Percentiles rank a stretch among this genome's conserved stretches.
Evolutionary conservation across 352 stramenopile genomes (phyloP).

Genomic region (Globisporangium nunn): DNA sequence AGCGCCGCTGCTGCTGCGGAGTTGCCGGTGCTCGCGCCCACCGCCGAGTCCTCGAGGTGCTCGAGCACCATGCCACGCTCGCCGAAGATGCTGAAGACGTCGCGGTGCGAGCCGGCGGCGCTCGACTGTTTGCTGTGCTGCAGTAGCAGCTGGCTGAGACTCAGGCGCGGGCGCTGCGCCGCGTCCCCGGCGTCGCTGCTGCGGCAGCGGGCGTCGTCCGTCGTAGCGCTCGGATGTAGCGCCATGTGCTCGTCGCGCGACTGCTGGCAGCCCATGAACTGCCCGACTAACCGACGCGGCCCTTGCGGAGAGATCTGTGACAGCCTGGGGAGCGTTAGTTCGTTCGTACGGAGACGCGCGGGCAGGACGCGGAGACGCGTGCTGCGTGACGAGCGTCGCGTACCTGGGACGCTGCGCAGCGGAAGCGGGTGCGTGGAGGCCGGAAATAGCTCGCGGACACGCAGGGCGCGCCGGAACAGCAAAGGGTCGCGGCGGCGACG

Average conservation of each 20-base stretch:
- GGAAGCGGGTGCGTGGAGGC: too few relatives aligned
- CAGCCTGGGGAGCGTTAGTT: too few relatives aligned
- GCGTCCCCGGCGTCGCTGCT: constrained; percentile 11
- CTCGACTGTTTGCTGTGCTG: constrained; percentile 42
- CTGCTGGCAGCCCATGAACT: constrained; percentile 53
- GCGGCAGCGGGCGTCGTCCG: too few relatives aligned
- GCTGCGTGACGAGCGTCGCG: too few relatives aligned
- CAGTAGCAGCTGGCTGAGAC: constrained; percentile 50
- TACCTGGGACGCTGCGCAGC: too few relatives aligned
- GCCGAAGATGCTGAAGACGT: constrained; percentile 84
- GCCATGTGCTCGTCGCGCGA: constrained; percentile 41
- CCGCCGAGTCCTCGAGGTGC: constrained; percentile 9
- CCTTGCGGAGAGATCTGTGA: background rate
- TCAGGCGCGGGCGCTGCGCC: constrained; percentile 24
- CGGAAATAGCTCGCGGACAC: too few relatives aligned
- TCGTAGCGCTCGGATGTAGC: constrained; percentile 8
- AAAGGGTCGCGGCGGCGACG: too few relatives aligned
- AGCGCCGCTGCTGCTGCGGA: constrained; percentile 2
- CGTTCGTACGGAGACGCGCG: too few relatives aligned
- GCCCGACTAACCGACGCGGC: too few relatives aligned
- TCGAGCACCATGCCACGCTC: constrained; percentile 73
- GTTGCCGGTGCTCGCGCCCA: constrained; percentile 10
- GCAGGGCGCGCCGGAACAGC: too few relatives aligned
- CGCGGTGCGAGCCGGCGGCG: constrained; percentile 41
- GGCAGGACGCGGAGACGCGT: too few relatives aligned